phyloP scores from a whole-genome alignment of 2,329 filamentous ascomycete species.

The Spiromastix sp. region DNA sequence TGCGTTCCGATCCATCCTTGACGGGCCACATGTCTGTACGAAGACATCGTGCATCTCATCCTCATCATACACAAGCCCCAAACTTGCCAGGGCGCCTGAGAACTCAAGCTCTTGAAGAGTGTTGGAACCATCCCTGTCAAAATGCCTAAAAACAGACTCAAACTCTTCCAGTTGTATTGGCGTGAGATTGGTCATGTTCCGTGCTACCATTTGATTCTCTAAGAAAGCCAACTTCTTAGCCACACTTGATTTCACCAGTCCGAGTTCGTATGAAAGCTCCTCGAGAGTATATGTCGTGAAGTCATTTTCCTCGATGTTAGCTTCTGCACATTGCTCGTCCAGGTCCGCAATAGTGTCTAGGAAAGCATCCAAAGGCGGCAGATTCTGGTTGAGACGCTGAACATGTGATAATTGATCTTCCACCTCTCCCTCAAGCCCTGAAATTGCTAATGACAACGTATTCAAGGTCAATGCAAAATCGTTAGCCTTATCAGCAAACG shows the following conservation, averaged over 20 bases:
- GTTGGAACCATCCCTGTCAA: slow-evolving; percentile 88
- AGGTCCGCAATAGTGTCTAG: slow-evolving; percentile 77
- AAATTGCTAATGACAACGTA: slow-evolving; percentile 88
- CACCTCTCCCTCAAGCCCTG: slow-evolving; percentile 91
- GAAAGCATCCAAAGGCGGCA: slow-evolving; percentile 84
- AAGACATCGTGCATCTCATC: slow-evolving; percentile 98
- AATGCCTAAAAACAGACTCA: slow-evolving; percentile 95
- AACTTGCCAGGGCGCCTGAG: slow-evolving; percentile 84
- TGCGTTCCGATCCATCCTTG: slow-evolving; percentile 46
- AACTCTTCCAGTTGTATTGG: slow-evolving; percentile 98
- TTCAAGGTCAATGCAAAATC: slow-evolving; percentile 94
- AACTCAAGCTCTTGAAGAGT: slow-evolving; percentile 89
- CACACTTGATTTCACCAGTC: slow-evolving; percentile 81
- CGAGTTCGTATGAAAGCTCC: slow-evolving; percentile 86
- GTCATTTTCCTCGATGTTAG: slow-evolving; percentile 98
- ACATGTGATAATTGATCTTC: slow-evolving; percentile 91
- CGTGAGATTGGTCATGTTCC: slow-evolving; percentile 97
- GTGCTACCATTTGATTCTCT: slow-evolving; percentile 96
- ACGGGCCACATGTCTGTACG: slow-evolving; percentile 61
- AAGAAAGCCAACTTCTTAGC: slow-evolving; percentile 94
- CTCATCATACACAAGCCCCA: slow-evolving; percentile 92
- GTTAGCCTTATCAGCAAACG: slow-evolving; percentile 96
- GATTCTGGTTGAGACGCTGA: slow-evolving; percentile 69
- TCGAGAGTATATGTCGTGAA: slow-evolving; percentile 99
- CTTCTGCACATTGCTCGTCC: slow-evolving; percentile 83